A percentile compares a stretch with the other conserved stretches of the same genome.
These are phyloP conservation scores for Pichia cabralensis DNA, from an alignment of 805 yeast genomes.

Conservation along the genomic window DNA sequence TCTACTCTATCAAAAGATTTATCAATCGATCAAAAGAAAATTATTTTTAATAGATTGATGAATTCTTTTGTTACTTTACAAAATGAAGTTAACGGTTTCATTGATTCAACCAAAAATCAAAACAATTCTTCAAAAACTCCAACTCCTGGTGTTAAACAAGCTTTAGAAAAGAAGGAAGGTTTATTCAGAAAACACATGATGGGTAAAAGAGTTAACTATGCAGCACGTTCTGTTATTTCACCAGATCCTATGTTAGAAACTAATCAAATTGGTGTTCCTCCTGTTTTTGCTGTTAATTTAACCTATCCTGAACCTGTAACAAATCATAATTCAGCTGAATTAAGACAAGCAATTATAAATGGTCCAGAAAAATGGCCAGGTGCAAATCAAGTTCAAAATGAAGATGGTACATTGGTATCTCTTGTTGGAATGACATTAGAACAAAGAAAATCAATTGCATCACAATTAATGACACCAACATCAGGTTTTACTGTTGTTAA, in stretches of 20 bases:
- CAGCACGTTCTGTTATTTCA: slow-evolving; percentile 97
- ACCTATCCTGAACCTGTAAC: slow-evolving; percentile 99
- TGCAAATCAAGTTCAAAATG: slow-evolving; percentile 91
- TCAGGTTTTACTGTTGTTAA: slow-evolving; percentile 54
- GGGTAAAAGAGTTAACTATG: slow-evolving; percentile 99
- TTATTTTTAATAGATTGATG: slow-evolving; percentile 82
- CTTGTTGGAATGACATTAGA: slow-evolving; percentile 83
- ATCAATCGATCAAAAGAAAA: slow-evolving; percentile 51
- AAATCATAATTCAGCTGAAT: slow-evolving; percentile 75
- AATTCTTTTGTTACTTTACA: slow-evolving; percentile 92
- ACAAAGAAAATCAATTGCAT: slow-evolving; percentile 91
- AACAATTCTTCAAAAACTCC: slow-evolving; percentile 60
- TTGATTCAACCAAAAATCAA: slow-evolving; percentile 86
- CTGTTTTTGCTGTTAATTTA: slow-evolving; percentile 90
- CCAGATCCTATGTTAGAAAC: slow-evolving; percentile 98
- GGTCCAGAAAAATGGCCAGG: slow-evolving; percentile 99
- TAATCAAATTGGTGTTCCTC: slow-evolving; percentile 97
- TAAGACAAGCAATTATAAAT: slow-evolving; percentile 90
- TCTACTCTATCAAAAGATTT: slow-evolving; percentile 51
- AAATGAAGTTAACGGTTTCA: slow-evolving; percentile 87
- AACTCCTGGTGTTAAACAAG: slow-evolving; percentile 94
- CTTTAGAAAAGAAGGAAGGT: slow-evolving; percentile 97
- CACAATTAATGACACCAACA: slow-evolving; percentile 84
- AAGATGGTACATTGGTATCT: slow-evolving; percentile 79
- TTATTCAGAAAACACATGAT: slow-evolving; percentile 97